Evolutionary conservation across 441 rosid genomes (phyloP).

Genomic region (Eutrema salsugineum): DNA sequence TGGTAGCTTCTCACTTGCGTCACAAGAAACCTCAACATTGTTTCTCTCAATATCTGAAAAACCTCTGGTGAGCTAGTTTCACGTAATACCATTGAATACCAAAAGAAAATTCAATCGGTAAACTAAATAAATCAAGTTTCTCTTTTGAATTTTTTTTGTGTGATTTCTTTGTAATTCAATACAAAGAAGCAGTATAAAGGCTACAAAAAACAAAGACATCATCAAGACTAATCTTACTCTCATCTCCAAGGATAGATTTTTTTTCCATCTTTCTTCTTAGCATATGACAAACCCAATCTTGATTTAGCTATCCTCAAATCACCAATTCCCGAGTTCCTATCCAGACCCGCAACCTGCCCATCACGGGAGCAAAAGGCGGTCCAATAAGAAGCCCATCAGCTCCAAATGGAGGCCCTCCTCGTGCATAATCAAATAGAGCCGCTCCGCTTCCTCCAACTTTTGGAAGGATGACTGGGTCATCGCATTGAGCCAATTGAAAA

Average conservation of each 20-base stretch:
- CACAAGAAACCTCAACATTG: too few relatives aligned
- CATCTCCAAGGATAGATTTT: constrained; percentile 68
- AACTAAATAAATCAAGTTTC: too few relatives aligned
- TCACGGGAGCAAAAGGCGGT: constrained; percentile 71
- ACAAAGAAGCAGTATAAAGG: constrained; percentile 73
- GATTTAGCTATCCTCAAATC: constrained; percentile 80
- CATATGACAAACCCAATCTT: constrained; percentile 81
- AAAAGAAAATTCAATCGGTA: too few relatives aligned
- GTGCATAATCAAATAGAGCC: constrained; percentile 78
- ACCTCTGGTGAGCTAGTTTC: too few relatives aligned
- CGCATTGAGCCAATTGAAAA: constrained; percentile 58
- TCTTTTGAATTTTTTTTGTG: too few relatives aligned
- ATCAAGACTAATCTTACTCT: constrained; percentile 48
- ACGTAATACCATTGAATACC: too few relatives aligned
- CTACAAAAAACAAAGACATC: constrained; percentile 75
- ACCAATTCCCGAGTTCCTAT: constrained; percentile 72
- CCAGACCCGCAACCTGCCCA: constrained; percentile 86
- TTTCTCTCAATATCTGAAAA: too few relatives aligned
- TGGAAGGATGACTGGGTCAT: constrained; percentile 44
- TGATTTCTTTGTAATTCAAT: too few relatives aligned
- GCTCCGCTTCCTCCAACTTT: constrained; percentile 92
- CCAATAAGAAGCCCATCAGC: constrained; percentile 83
- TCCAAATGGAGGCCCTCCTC: constrained; percentile 82
- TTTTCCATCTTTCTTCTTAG: constrained; percentile 75
- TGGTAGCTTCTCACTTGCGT: too few relatives aligned